Evolutionary conservation across 2,329 filamentous ascomycete species (phyloP).

Genomic region (Colletotrichum theobromicola): DNA sequence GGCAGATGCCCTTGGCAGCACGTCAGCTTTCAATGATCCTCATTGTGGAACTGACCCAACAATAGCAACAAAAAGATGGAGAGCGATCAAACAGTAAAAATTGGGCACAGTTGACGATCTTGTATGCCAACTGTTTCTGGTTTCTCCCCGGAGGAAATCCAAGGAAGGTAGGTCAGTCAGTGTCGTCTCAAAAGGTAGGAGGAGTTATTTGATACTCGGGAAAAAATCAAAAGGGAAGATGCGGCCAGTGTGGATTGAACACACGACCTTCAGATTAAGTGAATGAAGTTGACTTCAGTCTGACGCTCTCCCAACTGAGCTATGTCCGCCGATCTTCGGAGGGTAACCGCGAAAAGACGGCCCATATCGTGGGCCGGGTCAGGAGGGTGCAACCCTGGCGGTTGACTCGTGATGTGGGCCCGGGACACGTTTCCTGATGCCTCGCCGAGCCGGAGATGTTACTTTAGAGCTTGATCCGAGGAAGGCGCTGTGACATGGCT

Average conservation of each 20-base stretch:
- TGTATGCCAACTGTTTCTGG: neutral
- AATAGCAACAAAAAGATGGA: neutral
- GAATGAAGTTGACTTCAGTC: too few relatives aligned
- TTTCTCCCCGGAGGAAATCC: neutral
- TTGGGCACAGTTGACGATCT: neutral
- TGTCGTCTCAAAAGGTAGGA: too few relatives aligned
- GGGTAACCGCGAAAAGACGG: fast-evolving
- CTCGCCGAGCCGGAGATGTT: neutral
- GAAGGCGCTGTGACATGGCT: neutral
- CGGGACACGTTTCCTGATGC: neutral
- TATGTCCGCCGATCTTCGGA: neutral
- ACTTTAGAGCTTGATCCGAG: neutral
- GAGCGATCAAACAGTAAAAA: neutral
- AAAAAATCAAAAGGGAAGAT: neutral
- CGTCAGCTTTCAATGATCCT: neutral
- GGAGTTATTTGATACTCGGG: too few relatives aligned
- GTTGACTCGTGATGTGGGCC: neutral
- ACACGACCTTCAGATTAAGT: too few relatives aligned
- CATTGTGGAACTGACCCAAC: neutral
- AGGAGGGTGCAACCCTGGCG: neutral
- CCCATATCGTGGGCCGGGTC: neutral
- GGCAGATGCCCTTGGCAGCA: neutral
- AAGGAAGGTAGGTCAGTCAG: neutral
- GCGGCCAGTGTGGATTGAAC: slow-evolving; percentile 8
- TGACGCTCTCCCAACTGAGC: slow-evolving; percentile 6